phyloP scores from a whole-genome alignment of 176 grass and related monocot genomes.

The Carex myosuroides region DNA sequence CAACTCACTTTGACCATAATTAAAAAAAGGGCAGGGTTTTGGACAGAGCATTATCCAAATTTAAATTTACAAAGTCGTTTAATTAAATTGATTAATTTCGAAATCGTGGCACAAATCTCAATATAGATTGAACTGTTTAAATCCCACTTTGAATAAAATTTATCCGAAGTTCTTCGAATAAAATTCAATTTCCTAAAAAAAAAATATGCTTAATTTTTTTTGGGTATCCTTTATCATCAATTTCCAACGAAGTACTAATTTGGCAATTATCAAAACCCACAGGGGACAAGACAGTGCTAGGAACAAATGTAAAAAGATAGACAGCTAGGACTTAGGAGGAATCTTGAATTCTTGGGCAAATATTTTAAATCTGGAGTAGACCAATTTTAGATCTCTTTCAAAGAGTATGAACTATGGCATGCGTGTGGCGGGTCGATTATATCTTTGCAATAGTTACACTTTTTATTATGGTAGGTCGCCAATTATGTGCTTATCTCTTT shows the following conservation, averaged over 20 bases:
- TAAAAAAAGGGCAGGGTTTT: background rate
- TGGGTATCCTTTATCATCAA: background rate
- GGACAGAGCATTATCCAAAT: no score
- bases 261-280: background rate
- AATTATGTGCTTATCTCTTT: background rate
- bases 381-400: no score
- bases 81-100: no score
- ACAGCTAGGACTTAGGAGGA: constrained; percentile 18
- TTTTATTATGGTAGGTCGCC: background rate
- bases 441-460: background rate
- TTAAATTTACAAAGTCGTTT: no score
- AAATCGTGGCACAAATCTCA: no score
- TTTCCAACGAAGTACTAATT: background rate
- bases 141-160: no score
- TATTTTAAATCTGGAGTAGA: background rate
- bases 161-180: no score
- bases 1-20: no score
- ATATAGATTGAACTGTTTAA: no score
- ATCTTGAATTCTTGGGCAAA: constrained; percentile 7
- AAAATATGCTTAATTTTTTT: no score
- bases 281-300: background rate
- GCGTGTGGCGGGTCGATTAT: background rate
- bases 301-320: background rate
- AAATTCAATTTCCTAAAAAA: no score
- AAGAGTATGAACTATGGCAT: background rate